Evolutionary conservation across 179 eudicot genomes (phyloP), one percentile per base, ranked within the genome.

Genomic region (Vitellaria paradoxa): DNA sequence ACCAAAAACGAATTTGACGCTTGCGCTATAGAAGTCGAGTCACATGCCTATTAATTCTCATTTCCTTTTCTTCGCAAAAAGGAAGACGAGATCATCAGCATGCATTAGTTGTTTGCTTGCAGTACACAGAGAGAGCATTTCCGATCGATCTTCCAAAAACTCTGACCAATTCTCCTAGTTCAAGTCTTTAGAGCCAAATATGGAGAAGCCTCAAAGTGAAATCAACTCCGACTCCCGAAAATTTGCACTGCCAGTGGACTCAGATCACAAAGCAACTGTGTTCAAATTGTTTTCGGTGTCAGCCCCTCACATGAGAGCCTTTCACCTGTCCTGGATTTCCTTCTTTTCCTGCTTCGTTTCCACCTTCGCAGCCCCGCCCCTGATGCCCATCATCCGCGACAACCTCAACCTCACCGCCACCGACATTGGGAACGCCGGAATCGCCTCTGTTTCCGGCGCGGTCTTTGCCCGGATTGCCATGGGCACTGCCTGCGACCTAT

Each of bases 391-490:
- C 50, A 92, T 93, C 53, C 89, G 97, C 2, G 98, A 93, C 77
- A 82, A 88, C 70, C 92, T 92, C 42, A 60, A 83, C 40, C 85
- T 93, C 30, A 92, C 92, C 2, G 81, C 89, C 13, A 89, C 91
- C 3, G 92, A 93, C 78, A 93, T 93, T 7, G 99, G 99, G 1
- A 95, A 93, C 53, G 99, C 99, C 6, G 97, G 99, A 17, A 89
- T 95, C 37, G 97, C 93, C 1, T 85, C 99, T 0, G 99, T 95
- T 3, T 90, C 97, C 3, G 97, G 99, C 7, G 92, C 93, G 0
- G 88, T 91, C 17, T 87, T 93, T 15, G 94, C 99, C 13, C 82
- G 97, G 5, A 9, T 93, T 0, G 84, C 79, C 53, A 93, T 94
- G 98, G 98, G 97, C 3, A 87, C 91, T 2, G 91, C 91, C 55